phyloP scores from a whole-genome alignment of 768 basidiomycete species.

The Exsudoporus frostii region DNA sequence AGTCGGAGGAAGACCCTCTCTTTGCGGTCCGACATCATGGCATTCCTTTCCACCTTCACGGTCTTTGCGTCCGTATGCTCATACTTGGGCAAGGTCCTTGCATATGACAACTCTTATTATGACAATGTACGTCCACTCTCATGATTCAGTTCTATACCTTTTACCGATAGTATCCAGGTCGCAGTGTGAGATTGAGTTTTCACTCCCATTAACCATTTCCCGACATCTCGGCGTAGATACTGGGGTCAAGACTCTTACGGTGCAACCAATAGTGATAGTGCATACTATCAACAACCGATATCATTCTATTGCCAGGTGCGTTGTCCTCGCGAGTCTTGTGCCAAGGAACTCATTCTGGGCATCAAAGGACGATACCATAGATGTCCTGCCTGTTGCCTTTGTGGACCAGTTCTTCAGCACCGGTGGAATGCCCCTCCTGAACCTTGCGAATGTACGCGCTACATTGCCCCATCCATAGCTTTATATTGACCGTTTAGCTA shows the following conservation, averaged over 20 bases:
- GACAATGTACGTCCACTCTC: slow-evolving; percentile 52
- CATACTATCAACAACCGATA: slow-evolving; percentile 58
- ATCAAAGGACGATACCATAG: slow-evolving; percentile 58
- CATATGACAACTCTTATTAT: slow-evolving; percentile 55
- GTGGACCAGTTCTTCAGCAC: slow-evolving; percentile 62
- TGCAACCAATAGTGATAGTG: slow-evolving; percentile 47
- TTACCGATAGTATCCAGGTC: slow-evolving; percentile 36
- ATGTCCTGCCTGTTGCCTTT: slow-evolving; percentile 71
- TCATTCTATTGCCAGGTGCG: slow-evolving; percentile 62
- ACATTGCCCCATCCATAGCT: not conserved
- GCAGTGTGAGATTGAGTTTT: slow-evolving; percentile 44
- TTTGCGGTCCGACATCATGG: slow-evolving; percentile 10
- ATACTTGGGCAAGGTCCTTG: slow-evolving; percentile 25
- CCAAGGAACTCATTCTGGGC: not conserved
- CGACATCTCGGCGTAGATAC: slow-evolving; percentile 40
- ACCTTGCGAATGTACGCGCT: slow-evolving; percentile 59
- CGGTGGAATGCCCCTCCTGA: slow-evolving; percentile 59
- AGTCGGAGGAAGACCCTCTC: not conserved
- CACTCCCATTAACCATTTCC: not conserved
- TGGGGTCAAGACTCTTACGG: slow-evolving; percentile 80
- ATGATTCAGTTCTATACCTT: not conserved
- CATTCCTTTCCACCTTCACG: not conserved
- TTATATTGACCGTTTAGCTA: slow-evolving; percentile 11
- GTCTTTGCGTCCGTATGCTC: slow-evolving; percentile 2
- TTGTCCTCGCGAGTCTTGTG: slow-evolving; percentile 1